phyloP scores from a whole-genome alignment of 768 basidiomycete genomes.

The Trametes gibbosa region DNA sequence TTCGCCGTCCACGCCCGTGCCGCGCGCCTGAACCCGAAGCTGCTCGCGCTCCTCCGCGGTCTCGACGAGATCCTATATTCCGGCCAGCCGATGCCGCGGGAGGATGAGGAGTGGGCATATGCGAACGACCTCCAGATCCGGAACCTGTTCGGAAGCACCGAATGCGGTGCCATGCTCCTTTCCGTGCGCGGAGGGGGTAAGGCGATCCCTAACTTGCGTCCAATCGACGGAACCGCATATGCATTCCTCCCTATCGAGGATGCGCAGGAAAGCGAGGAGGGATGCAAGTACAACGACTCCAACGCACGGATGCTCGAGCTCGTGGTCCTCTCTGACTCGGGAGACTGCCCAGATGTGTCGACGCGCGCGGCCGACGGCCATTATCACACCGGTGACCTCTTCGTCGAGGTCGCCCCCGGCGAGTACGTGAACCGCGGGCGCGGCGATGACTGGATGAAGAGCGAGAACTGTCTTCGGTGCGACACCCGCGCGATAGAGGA shows the following conservation, averaged over 20 bases:
- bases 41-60: slow-evolving; percentile 50
- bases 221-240: slow-evolving; percentile 24
- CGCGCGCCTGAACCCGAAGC: slow-evolving; percentile 53
- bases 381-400: slow-evolving; percentile 75
- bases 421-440: slow-evolving; percentile 63
- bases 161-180: slow-evolving; percentile 65
- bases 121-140: slow-evolving; percentile 49
- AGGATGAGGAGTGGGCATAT: slow-evolving; percentile 69
- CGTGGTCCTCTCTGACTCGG: slow-evolving; percentile 59
- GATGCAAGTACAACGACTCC: slow-evolving; percentile 46
- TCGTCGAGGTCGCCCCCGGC: slow-evolving; percentile 56
- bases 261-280: slow-evolving; percentile 31
- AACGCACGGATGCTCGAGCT: slow-evolving; percentile 57
- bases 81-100: slow-evolving; percentile 57
- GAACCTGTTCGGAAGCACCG: slow-evolving; percentile 76
- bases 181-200: slow-evolving; percentile 44
- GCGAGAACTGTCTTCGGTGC: slow-evolving; percentile 65
- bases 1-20: slow-evolving; percentile 58
- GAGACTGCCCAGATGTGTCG: slow-evolving; percentile 59
- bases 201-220: slow-evolving; percentile 19
- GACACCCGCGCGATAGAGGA: slow-evolving; percentile 68
- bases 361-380: slow-evolving; percentile 58
- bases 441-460: slow-evolving; percentile 80
- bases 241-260: slow-evolving; percentile 41
- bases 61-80: slow-evolving; percentile 62